A percentile compares a stretch with the other conserved stretches of the same genome.
Conservation (phyloP, 1,139 yeast genomes). For the Yamadazyma buinensis region DNA sequence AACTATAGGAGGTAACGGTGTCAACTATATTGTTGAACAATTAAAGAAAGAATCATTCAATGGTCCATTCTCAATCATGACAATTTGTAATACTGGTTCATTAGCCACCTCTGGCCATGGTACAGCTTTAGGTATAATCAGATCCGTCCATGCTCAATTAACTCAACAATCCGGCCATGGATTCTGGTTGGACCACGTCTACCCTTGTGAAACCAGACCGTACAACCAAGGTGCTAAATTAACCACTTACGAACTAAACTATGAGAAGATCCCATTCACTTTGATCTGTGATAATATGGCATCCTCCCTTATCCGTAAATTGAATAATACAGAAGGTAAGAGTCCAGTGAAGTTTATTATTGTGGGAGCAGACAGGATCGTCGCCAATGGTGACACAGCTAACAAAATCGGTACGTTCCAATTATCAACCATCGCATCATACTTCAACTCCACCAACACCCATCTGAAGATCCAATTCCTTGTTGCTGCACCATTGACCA, state of each 20-base stretch:
- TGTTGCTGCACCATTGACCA: conserved; percentile 93
- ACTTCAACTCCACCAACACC: conserved; percentile 34
- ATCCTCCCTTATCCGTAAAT: conserved; percentile 57
- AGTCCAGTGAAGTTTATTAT: conserved; percentile 80
- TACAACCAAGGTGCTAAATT: conserved; percentile 94
- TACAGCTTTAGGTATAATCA: conserved; percentile 88
- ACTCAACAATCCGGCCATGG: conserved; percentile 20
- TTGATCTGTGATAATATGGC: conserved; percentile 92
- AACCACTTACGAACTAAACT: conserved; percentile 85
- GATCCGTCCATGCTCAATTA: conserved; percentile 58
- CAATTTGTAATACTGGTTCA: conserved; percentile 86
- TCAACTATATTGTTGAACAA: conserved; percentile 54
- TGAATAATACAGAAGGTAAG: conserved; percentile 20
- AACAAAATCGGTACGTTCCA: conserved; percentile 97
- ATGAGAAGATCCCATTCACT: conserved; percentile 84
- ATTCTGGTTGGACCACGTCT: conserved; percentile 61
- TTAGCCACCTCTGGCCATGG: conserved; percentile 97
- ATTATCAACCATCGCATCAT: conserved; percentile 61
- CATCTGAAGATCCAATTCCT: conserved; percentile 65
- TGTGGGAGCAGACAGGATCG: conserved; percentile 98
- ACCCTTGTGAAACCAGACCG: conserved; percentile 92
- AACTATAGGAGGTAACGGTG: conserved; percentile 78
- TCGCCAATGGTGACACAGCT: conserved; percentile 89
- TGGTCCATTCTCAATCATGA: conserved; percentile 75
- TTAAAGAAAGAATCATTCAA: conserved; percentile 46